Percentiles rank a stretch among this genome's conserved stretches.
Evolutionary conservation across 2,329 filamentous ascomycete genomes (phyloP).

Genomic region (Aspergillus japonicus): DNA sequence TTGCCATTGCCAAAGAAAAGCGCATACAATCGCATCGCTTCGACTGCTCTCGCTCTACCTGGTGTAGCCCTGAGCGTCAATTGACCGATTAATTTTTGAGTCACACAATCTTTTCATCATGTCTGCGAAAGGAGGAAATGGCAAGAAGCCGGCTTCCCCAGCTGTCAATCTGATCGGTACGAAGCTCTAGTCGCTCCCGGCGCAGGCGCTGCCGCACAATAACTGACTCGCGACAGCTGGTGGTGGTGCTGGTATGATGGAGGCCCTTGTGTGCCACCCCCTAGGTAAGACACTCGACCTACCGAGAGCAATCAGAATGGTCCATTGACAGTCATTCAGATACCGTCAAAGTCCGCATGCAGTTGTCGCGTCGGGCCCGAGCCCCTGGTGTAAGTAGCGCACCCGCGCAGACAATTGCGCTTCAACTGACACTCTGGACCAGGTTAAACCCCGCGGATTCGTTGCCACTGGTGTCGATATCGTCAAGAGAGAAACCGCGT

Average conservation of each 20-base stretch:
- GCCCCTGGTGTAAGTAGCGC: conserved; percentile 66
- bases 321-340: conserved; percentile 52
- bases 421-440: conserved; percentile 12
- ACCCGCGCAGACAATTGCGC: not conserved
- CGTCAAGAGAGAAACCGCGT: conserved; percentile 80
- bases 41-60: conserved; percentile 2
- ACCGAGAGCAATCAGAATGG: conserved; percentile 7
- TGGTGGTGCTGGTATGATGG: conserved; percentile 98
- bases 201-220: conserved; percentile 11
- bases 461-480: conserved; percentile 82
- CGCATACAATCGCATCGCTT: not conserved
- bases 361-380: conserved; percentile 83
- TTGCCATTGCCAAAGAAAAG: not conserved
- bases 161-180: conserved; percentile 89
- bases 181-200: conserved; percentile 26
- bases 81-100: conserved; percentile 4
- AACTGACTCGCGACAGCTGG: conserved; percentile 62
- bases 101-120: conserved; percentile 40
- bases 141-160: conserved; percentile 77
- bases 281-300: conserved; percentile 60
- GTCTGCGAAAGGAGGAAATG: conserved; percentile 61
- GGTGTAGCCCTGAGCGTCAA: not conserved
- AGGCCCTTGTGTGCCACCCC: conserved; percentile 92
- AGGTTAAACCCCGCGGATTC: conserved; percentile 80
- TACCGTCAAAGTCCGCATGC: conserved; percentile 99